Evolutionary conservation across 2,329 filamentous ascomycete genomes (phyloP).

Genomic region (Alternaria postmessia): DNA sequence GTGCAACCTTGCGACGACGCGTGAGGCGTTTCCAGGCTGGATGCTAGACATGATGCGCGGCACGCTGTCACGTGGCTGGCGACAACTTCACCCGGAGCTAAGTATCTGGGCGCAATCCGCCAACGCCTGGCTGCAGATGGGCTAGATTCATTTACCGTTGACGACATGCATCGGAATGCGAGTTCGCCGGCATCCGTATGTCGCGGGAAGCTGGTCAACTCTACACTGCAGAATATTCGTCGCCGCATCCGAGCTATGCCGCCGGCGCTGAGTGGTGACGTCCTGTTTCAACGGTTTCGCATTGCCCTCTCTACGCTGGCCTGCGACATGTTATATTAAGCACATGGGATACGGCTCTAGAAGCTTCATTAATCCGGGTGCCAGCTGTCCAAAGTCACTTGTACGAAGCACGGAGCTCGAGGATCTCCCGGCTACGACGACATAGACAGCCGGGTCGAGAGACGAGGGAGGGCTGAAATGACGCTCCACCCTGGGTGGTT

Average conservation of each 20-base stretch:
- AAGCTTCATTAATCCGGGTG: neutral
- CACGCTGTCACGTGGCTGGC: constrained; percentile 27
- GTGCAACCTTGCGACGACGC: constrained; percentile 8
- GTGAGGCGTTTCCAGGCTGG: neutral
- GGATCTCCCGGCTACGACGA: constrained; percentile 2
- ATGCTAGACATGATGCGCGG: neutral
- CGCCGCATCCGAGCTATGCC: constrained; percentile 4
- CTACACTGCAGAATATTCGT: neutral
- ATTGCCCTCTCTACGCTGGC: constrained; percentile 5
- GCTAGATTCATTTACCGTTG: constrained; percentile 10
- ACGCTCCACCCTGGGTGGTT: constrained; percentile 10
- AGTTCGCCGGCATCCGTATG: constrained; percentile 25
- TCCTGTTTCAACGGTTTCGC: constrained; percentile 17
- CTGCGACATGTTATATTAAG: constrained; percentile 10
- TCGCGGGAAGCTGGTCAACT: neutral
- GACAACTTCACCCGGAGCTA: neutral
- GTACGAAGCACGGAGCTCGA: neutral
- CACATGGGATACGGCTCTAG: constrained; percentile 10
- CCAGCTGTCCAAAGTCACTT: constrained; percentile 1
- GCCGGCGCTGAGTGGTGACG: constrained; percentile 1
- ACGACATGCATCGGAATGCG: constrained; percentile 30
- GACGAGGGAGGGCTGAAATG: constrained; percentile 12
- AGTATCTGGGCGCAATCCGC: constrained; percentile 3
- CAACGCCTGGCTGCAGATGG: constrained; percentile 2
- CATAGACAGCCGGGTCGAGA: constrained; percentile 1